Percentiles rank a stretch among this genome's conserved stretches.
Conservation (phyloP, 495 filamentous ascomycete genomes). For the Xylaria castorea region DNA sequence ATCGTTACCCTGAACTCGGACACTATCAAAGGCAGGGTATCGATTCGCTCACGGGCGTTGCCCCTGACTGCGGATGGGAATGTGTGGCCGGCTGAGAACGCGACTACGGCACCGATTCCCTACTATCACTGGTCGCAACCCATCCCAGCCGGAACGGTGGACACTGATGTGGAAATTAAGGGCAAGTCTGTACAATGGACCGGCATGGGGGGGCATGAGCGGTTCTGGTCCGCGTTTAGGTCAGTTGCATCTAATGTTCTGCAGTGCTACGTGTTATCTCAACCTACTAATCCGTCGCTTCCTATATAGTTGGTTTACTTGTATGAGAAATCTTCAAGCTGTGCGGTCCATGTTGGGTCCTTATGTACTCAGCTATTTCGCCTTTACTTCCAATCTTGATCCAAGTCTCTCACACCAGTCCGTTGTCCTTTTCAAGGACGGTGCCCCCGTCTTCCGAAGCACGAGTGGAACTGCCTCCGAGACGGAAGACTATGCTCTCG, state of each 20-base stretch:
- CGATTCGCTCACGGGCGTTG: neutral
- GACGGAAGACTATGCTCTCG: neutral
- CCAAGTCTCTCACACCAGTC: neutral
- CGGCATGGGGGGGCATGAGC: neutral
- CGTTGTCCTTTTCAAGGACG: neutral
- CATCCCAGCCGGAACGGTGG: conserved; percentile 26
- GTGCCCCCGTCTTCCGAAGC: neutral
- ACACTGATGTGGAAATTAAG: conserved; percentile 20
- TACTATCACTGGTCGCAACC: conserved; percentile 31
- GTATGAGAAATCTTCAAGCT: neutral
- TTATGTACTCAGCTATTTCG: neutral
- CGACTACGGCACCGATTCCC: conserved; percentile 14
- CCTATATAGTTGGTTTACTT: neutral
- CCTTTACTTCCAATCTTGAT: neutral
- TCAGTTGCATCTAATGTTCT: neutral
- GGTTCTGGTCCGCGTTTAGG: neutral
- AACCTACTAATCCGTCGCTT: neutral
- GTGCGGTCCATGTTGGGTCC: neutral
- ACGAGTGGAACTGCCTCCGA: neutral
- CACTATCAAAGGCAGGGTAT: neutral
- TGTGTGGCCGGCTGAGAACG: conserved; percentile 27
- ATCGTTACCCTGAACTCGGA: neutral
- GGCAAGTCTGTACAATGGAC: neutral
- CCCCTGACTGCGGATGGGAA: conserved; percentile 11
- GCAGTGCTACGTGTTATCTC: neutral